Conservation (phyloP, 805 yeast species). For the Teunomyces aglyptinius region DNA sequence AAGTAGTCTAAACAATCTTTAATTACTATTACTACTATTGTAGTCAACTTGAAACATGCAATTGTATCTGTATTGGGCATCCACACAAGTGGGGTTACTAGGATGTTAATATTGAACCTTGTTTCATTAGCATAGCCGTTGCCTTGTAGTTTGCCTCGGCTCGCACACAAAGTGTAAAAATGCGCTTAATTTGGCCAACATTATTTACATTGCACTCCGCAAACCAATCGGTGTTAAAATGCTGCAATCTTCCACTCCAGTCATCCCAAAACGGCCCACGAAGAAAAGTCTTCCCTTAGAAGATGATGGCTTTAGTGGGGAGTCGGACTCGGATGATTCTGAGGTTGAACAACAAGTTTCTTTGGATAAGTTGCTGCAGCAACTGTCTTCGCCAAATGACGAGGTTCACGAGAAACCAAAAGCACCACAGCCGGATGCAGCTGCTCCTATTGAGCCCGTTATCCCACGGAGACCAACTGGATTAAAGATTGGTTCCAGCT, state of each 20-base stretch:
- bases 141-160: neutral
- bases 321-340: neutral
- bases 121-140: neutral
- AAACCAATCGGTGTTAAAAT: neutral
- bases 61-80: no score
- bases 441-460: neutral
- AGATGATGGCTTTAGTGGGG: neutral
- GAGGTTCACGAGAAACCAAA: neutral
- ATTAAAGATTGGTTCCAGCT: neutral
- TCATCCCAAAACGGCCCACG: neutral
- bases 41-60: no score
- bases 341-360: neutral
- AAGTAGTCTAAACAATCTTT: neutral
- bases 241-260: slow-evolving; percentile 1
- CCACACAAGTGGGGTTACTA: no score
- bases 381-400: neutral
- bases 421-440: neutral
- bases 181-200: neutral
- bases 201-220: neutral
- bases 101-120: no score
- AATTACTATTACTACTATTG: no score
- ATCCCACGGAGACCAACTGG: slow-evolving; percentile 14
- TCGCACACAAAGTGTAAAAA: neutral
- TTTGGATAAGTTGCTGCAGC: neutral
- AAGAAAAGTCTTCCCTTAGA: neutral